phyloP scores from a whole-genome alignment of 108 stramenopile species.

The Skeletonema menzelii region DNA sequence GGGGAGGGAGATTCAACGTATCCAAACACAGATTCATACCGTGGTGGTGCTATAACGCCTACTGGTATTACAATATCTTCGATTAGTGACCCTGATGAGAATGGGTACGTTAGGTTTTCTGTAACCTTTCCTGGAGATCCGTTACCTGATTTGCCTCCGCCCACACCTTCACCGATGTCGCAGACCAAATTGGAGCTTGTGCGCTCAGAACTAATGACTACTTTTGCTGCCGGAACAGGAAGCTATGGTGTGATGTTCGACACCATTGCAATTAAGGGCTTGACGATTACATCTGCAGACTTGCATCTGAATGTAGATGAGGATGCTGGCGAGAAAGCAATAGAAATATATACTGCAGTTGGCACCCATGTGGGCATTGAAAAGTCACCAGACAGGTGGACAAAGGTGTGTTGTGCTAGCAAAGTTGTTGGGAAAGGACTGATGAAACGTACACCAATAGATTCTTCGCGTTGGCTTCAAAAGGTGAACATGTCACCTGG shows the following conservation, averaged over 20 bases:
- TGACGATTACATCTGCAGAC: constrained; percentile 8
- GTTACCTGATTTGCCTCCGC: neutral
- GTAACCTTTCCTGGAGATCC: constrained; percentile 17
- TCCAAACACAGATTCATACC: constrained; percentile 28
- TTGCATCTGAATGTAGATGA: constrained; percentile 8
- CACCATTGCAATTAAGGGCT: constrained; percentile 4
- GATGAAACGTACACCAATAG: neutral
- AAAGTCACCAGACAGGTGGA: constrained; percentile 2
- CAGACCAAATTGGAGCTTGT: constrained; percentile 1
- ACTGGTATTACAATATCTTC: constrained; percentile 9
- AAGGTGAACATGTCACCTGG: constrained; percentile 3
- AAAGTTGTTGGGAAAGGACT: constrained; percentile 7
- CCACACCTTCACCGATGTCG: constrained; percentile 5
- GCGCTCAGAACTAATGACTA: constrained; percentile 6
- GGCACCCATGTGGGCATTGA: constrained; percentile 23
- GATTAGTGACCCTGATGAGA: constrained; percentile 5
- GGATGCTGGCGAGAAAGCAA: constrained; percentile 8
- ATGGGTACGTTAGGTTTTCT: constrained; percentile 16
- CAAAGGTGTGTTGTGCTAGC: constrained; percentile 10
- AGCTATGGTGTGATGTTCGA: constrained; percentile 27
- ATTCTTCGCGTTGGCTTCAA: neutral
- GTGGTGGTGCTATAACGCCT: constrained; percentile 7
- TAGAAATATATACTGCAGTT: constrained; percentile 16
- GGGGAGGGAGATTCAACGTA: constrained; percentile 1
- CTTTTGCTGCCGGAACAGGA: constrained; percentile 16